Percentiles rank a stretch among this genome's conserved stretches.
These are phyloP conservation scores for Penicillium freii DNA, from an alignment of 2,329 filamentous ascomycete species.

Conservation along the genomic window DNA sequence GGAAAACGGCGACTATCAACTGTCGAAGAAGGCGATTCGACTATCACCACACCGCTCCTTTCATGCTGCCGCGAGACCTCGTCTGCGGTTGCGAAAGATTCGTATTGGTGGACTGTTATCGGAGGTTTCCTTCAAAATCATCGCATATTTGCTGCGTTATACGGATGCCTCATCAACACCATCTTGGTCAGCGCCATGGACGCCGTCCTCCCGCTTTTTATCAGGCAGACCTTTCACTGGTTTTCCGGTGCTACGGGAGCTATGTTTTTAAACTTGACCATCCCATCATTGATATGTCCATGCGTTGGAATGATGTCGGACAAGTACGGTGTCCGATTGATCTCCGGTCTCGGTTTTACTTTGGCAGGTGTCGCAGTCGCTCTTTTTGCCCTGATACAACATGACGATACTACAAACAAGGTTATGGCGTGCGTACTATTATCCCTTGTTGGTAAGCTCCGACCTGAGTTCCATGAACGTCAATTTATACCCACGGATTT, in stretches of 20 bases:
- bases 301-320: slow-evolving; percentile 7
- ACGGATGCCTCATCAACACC: slow-evolving; percentile 5
- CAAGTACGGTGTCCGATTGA: slow-evolving; percentile 1
- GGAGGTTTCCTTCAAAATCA: slow-evolving; percentile 1
- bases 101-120: slow-evolving; percentile 5
- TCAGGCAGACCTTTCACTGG: slow-evolving; percentile 7
- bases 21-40: not conserved
- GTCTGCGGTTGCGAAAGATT: not conserved
- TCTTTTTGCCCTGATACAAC: not conserved
- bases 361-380: not conserved
- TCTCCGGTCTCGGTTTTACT: not conserved
- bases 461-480: too few species aligned
- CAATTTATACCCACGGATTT: too few species aligned
- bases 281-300: slow-evolving; percentile 4
- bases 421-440: not conserved
- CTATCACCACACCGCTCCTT: not conserved
- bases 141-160: slow-evolving; percentile 1
- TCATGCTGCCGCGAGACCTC: not conserved
- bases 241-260: slow-evolving; percentile 4
- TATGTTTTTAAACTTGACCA: slow-evolving; percentile 5
- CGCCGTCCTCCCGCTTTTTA: not conserved
- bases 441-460: not conserved
- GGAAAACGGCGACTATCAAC: slow-evolving; percentile 2
- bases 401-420: not conserved
- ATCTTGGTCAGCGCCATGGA: slow-evolving; percentile 5